Percentiles rank a stretch among this genome's conserved stretches.
phyloP scores from a whole-genome alignment of 2,329 filamentous ascomycete genomes.

The Chalara sp. region DNA sequence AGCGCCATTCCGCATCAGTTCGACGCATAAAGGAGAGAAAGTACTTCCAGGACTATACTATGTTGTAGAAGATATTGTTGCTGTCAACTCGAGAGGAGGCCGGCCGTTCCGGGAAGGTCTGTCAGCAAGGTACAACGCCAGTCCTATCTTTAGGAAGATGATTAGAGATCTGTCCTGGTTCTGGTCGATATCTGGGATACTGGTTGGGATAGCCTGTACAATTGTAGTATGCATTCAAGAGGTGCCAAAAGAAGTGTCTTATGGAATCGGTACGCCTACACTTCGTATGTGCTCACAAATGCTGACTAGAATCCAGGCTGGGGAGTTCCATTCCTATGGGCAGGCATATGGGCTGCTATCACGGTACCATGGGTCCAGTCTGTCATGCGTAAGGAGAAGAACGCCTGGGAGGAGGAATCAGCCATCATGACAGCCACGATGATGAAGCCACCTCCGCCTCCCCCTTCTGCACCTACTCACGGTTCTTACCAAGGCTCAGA shows the following conservation, averaged over 20 bases:
- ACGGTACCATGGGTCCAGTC: constrained; percentile 5
- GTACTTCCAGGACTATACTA: constrained; percentile 8
- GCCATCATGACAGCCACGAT: too few species aligned
- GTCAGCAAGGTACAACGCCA: constrained; percentile 4
- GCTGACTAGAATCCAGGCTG: background rate
- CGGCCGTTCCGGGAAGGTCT: constrained; percentile 4
- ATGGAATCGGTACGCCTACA: background rate
- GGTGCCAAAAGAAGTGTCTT: background rate
- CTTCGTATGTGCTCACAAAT: too few species aligned
- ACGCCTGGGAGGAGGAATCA: too few species aligned
- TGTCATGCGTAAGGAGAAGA: background rate
- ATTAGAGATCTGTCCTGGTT: constrained; percentile 8
- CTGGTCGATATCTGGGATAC: constrained; percentile 1
- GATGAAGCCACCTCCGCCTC: too few species aligned
- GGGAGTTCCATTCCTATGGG: constrained; percentile 8
- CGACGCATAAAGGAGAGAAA: constrained; percentile 4
- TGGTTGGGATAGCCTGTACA: constrained; percentile 3
- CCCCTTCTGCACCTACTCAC: too few species aligned
- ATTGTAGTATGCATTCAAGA: background rate
- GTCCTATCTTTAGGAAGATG: constrained; percentile 5
- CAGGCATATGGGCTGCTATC: constrained; percentile 4
- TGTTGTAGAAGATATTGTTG: constrained; percentile 9
- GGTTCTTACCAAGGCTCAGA: too few species aligned
- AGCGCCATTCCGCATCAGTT: constrained; percentile 5
- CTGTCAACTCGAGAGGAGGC: constrained; percentile 5